Base-by-base conservation (phyloP, 208 protist genomes). In the Trypanosoma vivax region DNA sequence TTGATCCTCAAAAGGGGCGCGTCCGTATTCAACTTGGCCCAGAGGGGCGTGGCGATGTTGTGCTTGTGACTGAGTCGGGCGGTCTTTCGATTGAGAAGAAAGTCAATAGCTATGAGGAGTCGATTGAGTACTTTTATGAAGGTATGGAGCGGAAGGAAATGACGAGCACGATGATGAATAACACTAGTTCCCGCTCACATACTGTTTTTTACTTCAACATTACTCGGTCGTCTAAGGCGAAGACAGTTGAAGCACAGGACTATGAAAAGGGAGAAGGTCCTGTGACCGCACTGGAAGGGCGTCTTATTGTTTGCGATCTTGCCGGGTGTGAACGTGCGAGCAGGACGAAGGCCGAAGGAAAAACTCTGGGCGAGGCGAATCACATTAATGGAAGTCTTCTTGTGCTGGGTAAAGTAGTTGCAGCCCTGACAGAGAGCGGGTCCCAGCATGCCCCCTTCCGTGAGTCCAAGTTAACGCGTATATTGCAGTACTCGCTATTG, bases 341-440 rank as follows among this genome's bases (percentile, higher is more conserved):
- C 35, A 82, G 90, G 60, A 97, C 97, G 2, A 75, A 88, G 9
- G 86, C 92, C 1, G 81, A 94, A 54, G 97, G 97, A 9, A 78
- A 95, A 42, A 86, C 82, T 13, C 69, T 98, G 10, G 76, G 81
- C 31, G 96, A 99, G 72, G 95, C 94, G n/a, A 85, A 68, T 10
- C 79, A 97, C 75, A 99, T 99, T 52, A 99, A 99, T 76, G 89
- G 96, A 41, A 95, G 79, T 51, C 77, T 99, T 2, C 78, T 98
- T 18, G 91, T 89, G 1, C 69, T 96, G 3, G 84, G 84, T n/a
- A 91, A 87, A 41, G 90, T 96, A 0, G 84, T 93, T 29, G 70
- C 70, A 5, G 81, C 81, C 35, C 68, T 96, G 51, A 90, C 84
- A 33, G 80, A 88, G 43, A 90, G 78, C 50, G 51, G 74, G 27